Evolutionary conservation across 306 rosid species (phyloP), one percentile per base, ranked within the genome.

Genomic region (Vachellia collinsii): DNA sequence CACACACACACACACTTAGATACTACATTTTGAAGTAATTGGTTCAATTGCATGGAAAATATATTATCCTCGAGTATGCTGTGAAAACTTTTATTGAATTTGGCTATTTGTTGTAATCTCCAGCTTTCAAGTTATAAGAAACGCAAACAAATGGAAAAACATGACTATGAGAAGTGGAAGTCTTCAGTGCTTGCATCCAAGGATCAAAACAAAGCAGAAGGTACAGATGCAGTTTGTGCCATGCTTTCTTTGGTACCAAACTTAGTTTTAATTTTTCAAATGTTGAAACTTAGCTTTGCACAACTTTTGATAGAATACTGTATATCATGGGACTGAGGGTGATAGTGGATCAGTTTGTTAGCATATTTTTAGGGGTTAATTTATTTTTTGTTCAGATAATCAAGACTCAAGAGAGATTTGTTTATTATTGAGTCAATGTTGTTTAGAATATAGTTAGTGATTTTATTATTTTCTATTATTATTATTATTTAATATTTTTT

Each of bases 91-190:
- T 73, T 56, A 7, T 56, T 48, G 62, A 83, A 75, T 80, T 59
- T 13, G 41, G 77, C 44, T 38, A 36, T 68, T 70, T 82, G 67
- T 71, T 74, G 46, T 80, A 41, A 47, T 73, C 42, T 91, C 64
- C 88, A 96, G 99, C 69, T 77, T 69, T 89, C 98, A 81, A 75
- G 91, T 50, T 89, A 87, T 77, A 92, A 92, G 80, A 89, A 84
- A 66, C 84, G 82, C 75, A 93, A 90, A 51, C 84, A 78, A 78
- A 79, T 65, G 78, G 94, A 89, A 68, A 84, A 86, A 12, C 86
- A 72, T 12, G 88, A 82, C 38, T 93, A 91, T 54, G 88, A 88
- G 77, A 83, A 91, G 46, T 93, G 97, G 97, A 93, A 89, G 75
- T 86, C 92, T 54, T 80, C 91, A 54, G 97, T 95, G 48, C 54